Evolutionary conservation across 2,329 filamentous ascomycete genomes (phyloP).

Genomic region (Microdochium trichocladiopsis): DNA sequence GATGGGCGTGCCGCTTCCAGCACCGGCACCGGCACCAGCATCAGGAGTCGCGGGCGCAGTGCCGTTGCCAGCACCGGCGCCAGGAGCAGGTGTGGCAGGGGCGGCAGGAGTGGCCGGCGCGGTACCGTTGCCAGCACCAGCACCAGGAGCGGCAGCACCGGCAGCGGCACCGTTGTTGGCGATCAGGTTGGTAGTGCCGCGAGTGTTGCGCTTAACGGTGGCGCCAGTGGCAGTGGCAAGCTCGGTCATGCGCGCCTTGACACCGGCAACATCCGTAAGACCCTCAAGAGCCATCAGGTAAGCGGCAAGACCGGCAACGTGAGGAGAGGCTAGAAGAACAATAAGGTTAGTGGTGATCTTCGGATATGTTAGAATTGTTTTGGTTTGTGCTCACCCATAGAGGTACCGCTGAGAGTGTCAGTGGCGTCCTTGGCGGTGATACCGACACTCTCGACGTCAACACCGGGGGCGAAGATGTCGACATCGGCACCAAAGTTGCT

Average conservation of each 20-base stretch:
- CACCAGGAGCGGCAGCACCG: not conserved
- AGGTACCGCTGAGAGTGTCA: constrained; percentile 43
- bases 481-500: constrained; percentile 50
- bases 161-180: constrained; percentile 43
- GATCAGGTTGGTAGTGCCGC: constrained; percentile 42
- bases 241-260: constrained; percentile 41
- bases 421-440: constrained; percentile 40
- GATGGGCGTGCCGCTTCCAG: not conserved
- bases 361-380: too few relatives aligned
- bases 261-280: constrained; percentile 33
- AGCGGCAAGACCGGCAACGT: constrained; percentile 60
- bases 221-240: constrained; percentile 42
- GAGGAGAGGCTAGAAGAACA: constrained; percentile 43
- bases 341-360: constrained; percentile 20
- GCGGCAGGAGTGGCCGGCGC: not conserved
- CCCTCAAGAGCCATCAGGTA: constrained; percentile 56
- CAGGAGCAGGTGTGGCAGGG: not conserved
- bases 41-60: not conserved
- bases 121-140: not conserved
- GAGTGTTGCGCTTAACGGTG: constrained; percentile 30
- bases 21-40: not conserved
- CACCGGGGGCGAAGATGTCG: constrained; percentile 50
- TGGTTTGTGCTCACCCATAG: constrained; percentile 39
- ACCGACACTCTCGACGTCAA: constrained; percentile 44
- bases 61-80: not conserved